Conservation (phyloP, 306 rosid species). For the Prunus fruticosa region DNA sequence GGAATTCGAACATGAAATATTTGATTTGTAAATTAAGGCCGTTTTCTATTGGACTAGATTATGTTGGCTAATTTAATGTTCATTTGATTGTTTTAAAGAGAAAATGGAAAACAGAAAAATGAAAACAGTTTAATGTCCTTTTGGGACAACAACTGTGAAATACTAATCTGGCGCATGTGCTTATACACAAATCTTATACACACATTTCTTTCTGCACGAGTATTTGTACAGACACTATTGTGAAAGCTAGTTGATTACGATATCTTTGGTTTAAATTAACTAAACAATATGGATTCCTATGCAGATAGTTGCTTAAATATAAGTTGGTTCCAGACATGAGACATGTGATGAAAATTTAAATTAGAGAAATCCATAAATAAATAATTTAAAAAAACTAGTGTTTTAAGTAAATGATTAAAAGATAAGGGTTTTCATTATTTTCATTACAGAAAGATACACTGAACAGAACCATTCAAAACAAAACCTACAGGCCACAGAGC, state of each 20-base stretch:
- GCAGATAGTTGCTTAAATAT: neutral
- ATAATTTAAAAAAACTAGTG: neutral
- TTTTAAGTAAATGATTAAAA: neutral
- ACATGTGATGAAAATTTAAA: neutral
- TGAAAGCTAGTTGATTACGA: neutral
- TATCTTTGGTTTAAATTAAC: neutral
- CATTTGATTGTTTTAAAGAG: too few species aligned
- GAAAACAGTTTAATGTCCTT: neutral
- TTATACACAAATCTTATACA: neutral
- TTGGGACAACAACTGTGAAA: neutral
- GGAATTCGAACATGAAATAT: too few species aligned
- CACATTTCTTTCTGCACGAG: neutral
- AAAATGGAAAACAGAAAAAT: neutral
- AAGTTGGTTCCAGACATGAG: neutral
- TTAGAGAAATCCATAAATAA: neutral
- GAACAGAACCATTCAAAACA: neutral
- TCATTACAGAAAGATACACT: neutral
- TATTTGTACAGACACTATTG: neutral
- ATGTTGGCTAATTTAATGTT: neutral
- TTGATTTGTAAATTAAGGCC: too few species aligned
- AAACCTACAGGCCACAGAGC: neutral
- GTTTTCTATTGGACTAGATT: too few species aligned
- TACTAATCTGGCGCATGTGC: neutral
- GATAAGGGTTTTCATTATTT: neutral
- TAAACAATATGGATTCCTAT: neutral